These are phyloP conservation scores for Vigna angularis DNA, from an alignment of 306 rosid genomes.

Conservation along the genomic window DNA sequence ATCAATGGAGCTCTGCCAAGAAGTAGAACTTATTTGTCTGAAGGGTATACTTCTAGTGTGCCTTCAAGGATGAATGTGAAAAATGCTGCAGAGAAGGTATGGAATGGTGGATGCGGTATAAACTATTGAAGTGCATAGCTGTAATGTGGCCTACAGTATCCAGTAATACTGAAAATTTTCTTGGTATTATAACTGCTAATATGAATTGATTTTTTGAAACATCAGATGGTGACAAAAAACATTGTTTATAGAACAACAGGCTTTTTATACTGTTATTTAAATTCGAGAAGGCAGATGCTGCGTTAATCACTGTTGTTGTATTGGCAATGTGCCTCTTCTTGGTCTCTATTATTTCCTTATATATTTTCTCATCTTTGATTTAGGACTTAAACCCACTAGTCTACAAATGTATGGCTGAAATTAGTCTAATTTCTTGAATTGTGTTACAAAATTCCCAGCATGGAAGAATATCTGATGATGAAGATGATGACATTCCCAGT, in stretches of 20 bases:
- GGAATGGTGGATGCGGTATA: constrained; percentile 30
- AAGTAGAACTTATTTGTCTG: constrained; percentile 67
- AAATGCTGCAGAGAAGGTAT: constrained; percentile 67
- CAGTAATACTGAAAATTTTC: background rate
- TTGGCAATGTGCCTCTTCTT: constrained; percentile 23
- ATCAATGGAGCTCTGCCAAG: constrained; percentile 68
- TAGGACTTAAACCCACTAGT: background rate
- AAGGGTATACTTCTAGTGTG: constrained; percentile 78
- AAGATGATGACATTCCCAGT: constrained; percentile 71
- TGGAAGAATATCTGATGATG: constrained; percentile 73
- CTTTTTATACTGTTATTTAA: background rate
- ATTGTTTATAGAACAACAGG: background rate
- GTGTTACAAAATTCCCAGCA: constrained; percentile 48
- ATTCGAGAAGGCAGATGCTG: constrained; percentile 22
- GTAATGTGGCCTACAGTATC: background rate
- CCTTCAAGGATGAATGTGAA: constrained; percentile 67
- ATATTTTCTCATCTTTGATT: constrained; percentile 30
- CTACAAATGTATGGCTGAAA: constrained; percentile 16
- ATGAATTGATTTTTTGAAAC: background rate
- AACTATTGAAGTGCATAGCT: constrained; percentile 16
- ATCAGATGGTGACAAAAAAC: background rate
- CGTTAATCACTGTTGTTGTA: background rate
- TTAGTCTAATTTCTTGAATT: constrained; percentile 50
- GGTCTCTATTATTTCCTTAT: constrained; percentile 12
- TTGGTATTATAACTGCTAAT: background rate